Percentiles rank a stretch among this genome's conserved stretches.
phyloP scores from a whole-genome alignment of 768 basidiomycete genomes.

The Podaxis carcinomalis region DNA sequence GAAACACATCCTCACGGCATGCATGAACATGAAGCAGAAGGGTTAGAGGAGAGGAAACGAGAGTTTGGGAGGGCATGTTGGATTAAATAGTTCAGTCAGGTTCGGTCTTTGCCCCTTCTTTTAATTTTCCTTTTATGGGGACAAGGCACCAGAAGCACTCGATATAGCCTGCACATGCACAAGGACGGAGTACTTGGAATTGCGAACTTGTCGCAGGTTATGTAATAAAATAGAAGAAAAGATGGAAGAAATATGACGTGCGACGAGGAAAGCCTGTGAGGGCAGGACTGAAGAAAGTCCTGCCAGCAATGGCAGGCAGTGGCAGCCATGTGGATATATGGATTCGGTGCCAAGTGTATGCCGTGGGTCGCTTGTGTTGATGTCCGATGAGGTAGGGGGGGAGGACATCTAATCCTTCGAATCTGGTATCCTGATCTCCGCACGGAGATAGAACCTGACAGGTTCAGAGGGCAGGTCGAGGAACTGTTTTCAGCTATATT shows the following conservation, averaged over 20 bases:
- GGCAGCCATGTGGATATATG: constrained; percentile 17
- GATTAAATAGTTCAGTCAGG: constrained; percentile 5
- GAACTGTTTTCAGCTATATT: constrained; percentile 25
- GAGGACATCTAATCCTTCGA: constrained; percentile 13
- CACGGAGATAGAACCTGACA: constrained; percentile 21
- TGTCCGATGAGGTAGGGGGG: constrained; percentile 38
- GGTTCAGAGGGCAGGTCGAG: constrained; percentile 20
- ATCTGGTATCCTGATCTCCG: constrained; percentile 17
- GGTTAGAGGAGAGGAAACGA: constrained; percentile 1
- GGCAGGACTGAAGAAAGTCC: background rate
- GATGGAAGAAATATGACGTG: background rate
- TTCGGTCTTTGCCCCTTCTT: constrained; percentile 5
- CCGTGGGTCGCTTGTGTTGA: constrained; percentile 32
- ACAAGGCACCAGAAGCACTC: constrained; percentile 19
- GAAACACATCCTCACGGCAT: background rate
- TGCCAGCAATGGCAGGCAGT: constrained; percentile 4
- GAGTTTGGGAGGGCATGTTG: background rate
- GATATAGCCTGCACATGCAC: background rate
- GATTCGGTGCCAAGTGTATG: constrained; percentile 26
- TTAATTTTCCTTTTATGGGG: constrained; percentile 12
- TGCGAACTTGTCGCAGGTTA: constrained; percentile 20
- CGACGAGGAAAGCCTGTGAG: background rate
- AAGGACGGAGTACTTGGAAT: constrained; percentile 7
- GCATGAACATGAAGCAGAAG: background rate
- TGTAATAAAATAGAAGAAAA: constrained; percentile 14